Evolutionary conservation across 768 basidiomycete species (phyloP), one percentile per base, ranked within the genome.

Genomic region (Calvatia gigantea): DNA sequence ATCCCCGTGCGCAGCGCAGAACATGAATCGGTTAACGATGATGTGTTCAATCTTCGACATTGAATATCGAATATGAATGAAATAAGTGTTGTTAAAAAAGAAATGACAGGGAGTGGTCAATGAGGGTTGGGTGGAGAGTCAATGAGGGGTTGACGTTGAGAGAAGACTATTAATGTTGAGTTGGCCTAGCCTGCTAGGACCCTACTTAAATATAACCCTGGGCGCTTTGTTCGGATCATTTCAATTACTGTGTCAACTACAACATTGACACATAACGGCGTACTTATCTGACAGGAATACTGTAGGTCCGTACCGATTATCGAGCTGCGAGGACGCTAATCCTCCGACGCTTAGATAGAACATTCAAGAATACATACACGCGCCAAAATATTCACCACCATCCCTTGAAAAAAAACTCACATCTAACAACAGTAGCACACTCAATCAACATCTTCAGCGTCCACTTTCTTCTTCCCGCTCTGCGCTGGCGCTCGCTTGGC

Each of bases 1-100:
- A 17, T 62, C 62, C 28, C 72, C 71, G 41, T 73, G 72, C 21
- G 61, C 63, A 2, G 53, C 43, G 46, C 71, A 74, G 60, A 73
- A 74, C 58, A 63, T 65, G 53, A 72, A 70, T 3, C 57, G 60
- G 42, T 70, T 69, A 5, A 72, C 67, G 19, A 65, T n/a, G n/a
- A 70, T 67, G 46, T 62, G 51, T 19, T 52, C 51, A 17, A 52
- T 52, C 28, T 52, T 52, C 7, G 31, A 43, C 1, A 29, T 3
- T 4, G 35, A 37, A 12, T 11, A 4, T 9, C 12, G 11, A 23
- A 11, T 23, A 48, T 48, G 0, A 19, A 17, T 17, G 19, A n/a
- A 25, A 42, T 42, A 42, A 11, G 33, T 14, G 9, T 12, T 14
- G 46, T 21, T 17, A 21, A 9, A 48, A 23, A 21, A 17, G 3